These are phyloP conservation scores for Penicillium sp. DNA, from an alignment of 2,329 filamentous ascomycete species.

Conservation along the genomic window DNA sequence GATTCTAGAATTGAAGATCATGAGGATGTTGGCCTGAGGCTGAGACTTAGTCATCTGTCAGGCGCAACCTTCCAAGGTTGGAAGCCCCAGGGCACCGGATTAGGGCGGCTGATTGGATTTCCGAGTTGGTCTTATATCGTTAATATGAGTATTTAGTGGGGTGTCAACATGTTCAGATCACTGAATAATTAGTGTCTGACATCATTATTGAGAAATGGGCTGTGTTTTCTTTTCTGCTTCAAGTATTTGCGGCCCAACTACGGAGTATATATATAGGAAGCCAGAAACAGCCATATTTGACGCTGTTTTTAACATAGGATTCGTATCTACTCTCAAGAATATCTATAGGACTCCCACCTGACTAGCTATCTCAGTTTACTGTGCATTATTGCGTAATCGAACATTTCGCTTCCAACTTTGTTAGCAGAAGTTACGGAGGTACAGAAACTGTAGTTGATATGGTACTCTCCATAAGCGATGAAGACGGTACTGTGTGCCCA, in stretches of 20 bases:
- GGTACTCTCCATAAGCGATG: background rate
- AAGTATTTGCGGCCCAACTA: background rate
- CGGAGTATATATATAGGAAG: background rate
- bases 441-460: no score
- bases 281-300: background rate
- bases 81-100: background rate
- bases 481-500: background rate
- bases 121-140: background rate
- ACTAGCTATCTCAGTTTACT: no score
- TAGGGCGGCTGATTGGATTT: background rate
- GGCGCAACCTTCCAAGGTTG: background rate
- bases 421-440: no score
- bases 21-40: slow-evolving; percentile 1
- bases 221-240: background rate
- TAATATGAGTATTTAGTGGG: no score
- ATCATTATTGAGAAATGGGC: background rate
- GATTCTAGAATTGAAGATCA: background rate
- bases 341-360: no score
- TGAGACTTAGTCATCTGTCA: background rate
- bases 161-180: background rate
- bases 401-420: no score
- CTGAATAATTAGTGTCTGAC: background rate
- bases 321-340: no score
- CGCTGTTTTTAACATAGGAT: background rate
- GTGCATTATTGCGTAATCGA: no score